A percentile compares a stretch with the other conserved stretches of the same genome.
These are phyloP conservation scores for Asterophora lycoperdoides DNA, from an alignment of 768 basidiomycete genomes.

Conservation along the genomic window DNA sequence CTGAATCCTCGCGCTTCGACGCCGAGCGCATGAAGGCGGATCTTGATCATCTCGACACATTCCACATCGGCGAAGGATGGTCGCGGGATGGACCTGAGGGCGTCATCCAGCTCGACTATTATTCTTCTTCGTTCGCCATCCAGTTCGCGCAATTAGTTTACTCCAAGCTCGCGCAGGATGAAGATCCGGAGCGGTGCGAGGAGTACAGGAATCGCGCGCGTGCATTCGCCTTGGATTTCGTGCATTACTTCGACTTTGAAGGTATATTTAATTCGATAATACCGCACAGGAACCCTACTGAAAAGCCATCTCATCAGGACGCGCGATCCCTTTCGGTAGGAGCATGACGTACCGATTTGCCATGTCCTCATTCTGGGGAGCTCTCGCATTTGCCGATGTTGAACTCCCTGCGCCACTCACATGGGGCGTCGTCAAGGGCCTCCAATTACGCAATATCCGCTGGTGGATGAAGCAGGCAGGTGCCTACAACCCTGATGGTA, in stretches of 20 bases:
- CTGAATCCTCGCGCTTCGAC: conserved; percentile 54
- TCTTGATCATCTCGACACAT: conserved; percentile 72
- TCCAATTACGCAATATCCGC: conserved; percentile 68
- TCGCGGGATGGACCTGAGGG: conserved; percentile 75
- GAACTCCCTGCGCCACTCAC: conserved; percentile 64
- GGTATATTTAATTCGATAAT: conserved; percentile 33
- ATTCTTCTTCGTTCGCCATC: conserved; percentile 76
- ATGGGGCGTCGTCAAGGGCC: conserved; percentile 72
- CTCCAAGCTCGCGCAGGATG: conserved; percentile 56
- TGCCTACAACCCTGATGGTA: conserved; percentile 58
- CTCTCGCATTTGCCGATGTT: conserved; percentile 66
- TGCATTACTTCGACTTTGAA: conserved; percentile 72
- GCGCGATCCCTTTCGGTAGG: conserved; percentile 71
- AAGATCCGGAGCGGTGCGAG: conserved; percentile 60
- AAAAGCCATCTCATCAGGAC: conserved; percentile 37
- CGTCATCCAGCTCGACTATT: conserved; percentile 75
- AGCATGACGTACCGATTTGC: conserved; percentile 77
- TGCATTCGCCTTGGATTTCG: conserved; percentile 62
- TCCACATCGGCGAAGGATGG: conserved; percentile 75
- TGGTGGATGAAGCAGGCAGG: conserved; percentile 67
- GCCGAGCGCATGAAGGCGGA: conserved; percentile 65
- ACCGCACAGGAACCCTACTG: neutral
- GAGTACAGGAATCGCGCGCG: conserved; percentile 62
- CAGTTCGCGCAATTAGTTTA: conserved; percentile 72
- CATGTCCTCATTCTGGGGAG: conserved; percentile 80